A percentile compares a stretch with the other conserved stretches of the same genome.
Evolutionary conservation across 352 stramenopile species (phyloP).

Genomic region (Phytophthora pini): DNA sequence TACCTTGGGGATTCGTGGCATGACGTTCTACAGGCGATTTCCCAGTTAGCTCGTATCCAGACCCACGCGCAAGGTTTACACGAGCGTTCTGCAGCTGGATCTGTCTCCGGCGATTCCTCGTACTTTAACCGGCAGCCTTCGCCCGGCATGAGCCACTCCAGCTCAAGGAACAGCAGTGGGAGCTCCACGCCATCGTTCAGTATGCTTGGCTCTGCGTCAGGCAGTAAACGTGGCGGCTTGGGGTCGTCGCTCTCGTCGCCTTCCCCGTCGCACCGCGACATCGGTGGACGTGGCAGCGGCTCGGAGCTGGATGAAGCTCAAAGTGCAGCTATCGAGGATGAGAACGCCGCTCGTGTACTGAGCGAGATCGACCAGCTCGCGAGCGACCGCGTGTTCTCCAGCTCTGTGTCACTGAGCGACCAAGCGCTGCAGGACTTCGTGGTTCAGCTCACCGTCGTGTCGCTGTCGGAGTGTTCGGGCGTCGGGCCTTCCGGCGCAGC

Average conservation of each 20-base stretch:
- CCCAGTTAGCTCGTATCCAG: slow-evolving; percentile 97
- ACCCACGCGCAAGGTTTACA: slow-evolving; percentile 93
- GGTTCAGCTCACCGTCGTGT: slow-evolving; percentile 90
- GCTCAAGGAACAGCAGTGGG: slow-evolving; percentile 36
- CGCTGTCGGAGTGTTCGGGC: slow-evolving; percentile 88
- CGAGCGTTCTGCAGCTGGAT: slow-evolving; percentile 31
- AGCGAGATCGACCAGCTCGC: slow-evolving; percentile 85
- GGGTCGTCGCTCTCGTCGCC: slow-evolving; percentile 39
- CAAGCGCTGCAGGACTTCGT: slow-evolving; percentile 91
- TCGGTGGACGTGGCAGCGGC: slow-evolving; percentile 30
- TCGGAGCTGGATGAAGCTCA: slow-evolving; percentile 58
- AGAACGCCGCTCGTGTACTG: slow-evolving; percentile 85
- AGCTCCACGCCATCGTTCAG: slow-evolving; percentile 37
- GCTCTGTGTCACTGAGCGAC: slow-evolving; percentile 81
- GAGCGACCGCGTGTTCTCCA: slow-evolving; percentile 93
- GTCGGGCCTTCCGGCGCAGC: slow-evolving; percentile 40
- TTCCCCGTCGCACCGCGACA: slow-evolving; percentile 66
- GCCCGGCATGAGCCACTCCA: slow-evolving; percentile 33
- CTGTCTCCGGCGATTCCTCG: slow-evolving; percentile 52
- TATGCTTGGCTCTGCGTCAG: slow-evolving; percentile 32
- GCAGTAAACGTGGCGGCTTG: slow-evolving; percentile 36
- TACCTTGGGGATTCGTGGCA: slow-evolving; percentile 97
- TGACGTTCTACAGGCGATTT: slow-evolving; percentile 97
- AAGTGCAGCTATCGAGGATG: slow-evolving; percentile 81
- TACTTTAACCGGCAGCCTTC: slow-evolving; percentile 80